A percentile compares a stretch with the other conserved stretches of the same genome.
These are phyloP conservation scores for Pisolithus orientalis DNA, from an alignment of 768 basidiomycete species.

Conservation along the genomic window DNA sequence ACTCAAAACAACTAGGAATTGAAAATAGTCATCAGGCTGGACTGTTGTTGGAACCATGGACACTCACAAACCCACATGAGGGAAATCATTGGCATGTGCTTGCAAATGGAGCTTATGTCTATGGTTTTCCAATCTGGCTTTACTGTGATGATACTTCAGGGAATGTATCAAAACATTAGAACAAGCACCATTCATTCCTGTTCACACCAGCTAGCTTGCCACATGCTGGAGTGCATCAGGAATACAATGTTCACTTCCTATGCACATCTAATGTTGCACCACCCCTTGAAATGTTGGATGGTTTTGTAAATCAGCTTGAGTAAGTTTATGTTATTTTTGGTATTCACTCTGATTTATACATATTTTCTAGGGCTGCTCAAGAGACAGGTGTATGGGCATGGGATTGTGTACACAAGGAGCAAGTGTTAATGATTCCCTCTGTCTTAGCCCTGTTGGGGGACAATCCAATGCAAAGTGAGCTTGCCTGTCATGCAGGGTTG, in stretches of 20 bases:
- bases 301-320: slow-evolving; percentile 11
- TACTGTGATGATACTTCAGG: slow-evolving; percentile 26
- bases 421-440: slow-evolving; percentile 10
- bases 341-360: background rate
- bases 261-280: slow-evolving; percentile 18
- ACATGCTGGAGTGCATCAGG: background rate
- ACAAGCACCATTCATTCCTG: slow-evolving; percentile 22
- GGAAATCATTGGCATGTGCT: slow-evolving; percentile 7
- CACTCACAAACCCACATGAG: background rate
- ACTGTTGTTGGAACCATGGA: background rate
- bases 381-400: slow-evolving; percentile 13
- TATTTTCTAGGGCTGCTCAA: slow-evolving; percentile 4
- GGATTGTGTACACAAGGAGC: slow-evolving; percentile 10
- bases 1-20: background rate
- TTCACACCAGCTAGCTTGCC: slow-evolving; percentile 20
- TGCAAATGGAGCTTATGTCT: slow-evolving; percentile 8
- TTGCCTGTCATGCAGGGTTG: slow-evolving; percentile 21
- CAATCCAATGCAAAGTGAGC: slow-evolving; percentile 9
- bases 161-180: slow-evolving; percentile 25
- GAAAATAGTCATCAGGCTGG: background rate
- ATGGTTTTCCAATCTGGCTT: slow-evolving; percentile 11
- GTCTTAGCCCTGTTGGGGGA: slow-evolving; percentile 19
- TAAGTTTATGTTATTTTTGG: slow-evolving; percentile 3
- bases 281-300: slow-evolving; percentile 20
- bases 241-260: slow-evolving; percentile 18